Base-by-base conservation (phyloP, 2,329 filamentous ascomycete genomes). In the Simplicillium aogashimaense region DNA sequence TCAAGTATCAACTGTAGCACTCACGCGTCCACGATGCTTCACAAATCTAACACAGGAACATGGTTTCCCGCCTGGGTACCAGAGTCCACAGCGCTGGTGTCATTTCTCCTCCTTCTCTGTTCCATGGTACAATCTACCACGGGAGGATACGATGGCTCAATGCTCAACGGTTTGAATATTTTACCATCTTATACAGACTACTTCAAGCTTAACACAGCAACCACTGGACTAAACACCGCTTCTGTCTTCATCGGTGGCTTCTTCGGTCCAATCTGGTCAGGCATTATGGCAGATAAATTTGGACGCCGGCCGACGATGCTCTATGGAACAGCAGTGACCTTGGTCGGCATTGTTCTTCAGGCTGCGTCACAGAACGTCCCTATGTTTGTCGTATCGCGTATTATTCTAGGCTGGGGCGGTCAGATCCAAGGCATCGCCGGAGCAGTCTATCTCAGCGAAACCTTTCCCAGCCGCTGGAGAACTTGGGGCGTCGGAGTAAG, bases 101-200 rank as follows among this genome's bases (percentile, higher is more conserved):
- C 64, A 0, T 47, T 62, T 12, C 49, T 69, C 18, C 55, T 70
- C 6, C 47, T 69, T 17, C 36, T 68, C 14, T 69, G 64, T 47
- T 65, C 66, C 15, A 59, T 65, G 35, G 64, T 66, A 6, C 64
- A 69, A 41, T 69, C 65, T 7, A 45, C 40, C 2, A 47, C 43
- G 1, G 39, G 44, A 25, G 59, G 64, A 17, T 67, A 69, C 39
- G 67, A 72, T 42, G 64, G 65, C 2, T 72, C 67, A 3, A 70
- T 76, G 58, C 59, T 76, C 55, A 76, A 76, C 43, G 72, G 70
- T 0, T 60, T 79, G 17, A 72, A 76, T 43, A 76, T 78, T 43
- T 52, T 78, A 13, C 71, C 72, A 0, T 67, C 65, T 0, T 78
- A 77, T 50, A 67, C 62, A 0, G 61, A 73, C 30, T 78, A 77